Percentiles rank a stretch among this genome's conserved stretches.
Conservation (phyloP, 176 grass and related monocot species). For the Oryza coarctata region DNA sequence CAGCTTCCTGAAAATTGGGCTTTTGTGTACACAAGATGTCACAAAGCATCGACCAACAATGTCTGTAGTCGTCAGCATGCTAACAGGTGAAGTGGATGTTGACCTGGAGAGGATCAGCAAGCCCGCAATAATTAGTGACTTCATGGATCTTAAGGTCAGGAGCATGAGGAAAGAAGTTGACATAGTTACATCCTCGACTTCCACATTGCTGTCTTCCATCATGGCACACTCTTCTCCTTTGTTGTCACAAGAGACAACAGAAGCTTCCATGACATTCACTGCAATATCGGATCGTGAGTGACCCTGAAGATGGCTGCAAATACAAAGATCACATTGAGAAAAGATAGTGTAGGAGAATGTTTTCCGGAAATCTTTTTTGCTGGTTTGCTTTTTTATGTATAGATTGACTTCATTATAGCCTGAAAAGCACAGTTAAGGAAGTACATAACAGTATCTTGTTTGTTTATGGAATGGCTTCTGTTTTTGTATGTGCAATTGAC, state of each 20-base stretch:
- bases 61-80: constrained; percentile 51
- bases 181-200: constrained; percentile 28
- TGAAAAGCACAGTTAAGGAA: constrained; percentile 29
- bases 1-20: constrained; percentile 68
- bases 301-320: background rate
- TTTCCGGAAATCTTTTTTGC: background rate
- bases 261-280: constrained; percentile 58
- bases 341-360: constrained; percentile 18
- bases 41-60: constrained; percentile 63
- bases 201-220: constrained; percentile 35
- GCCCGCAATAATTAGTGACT: constrained; percentile 65
- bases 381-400: constrained; percentile 31
- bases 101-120: constrained; percentile 52
- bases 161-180: constrained; percentile 49
- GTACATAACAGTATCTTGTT: background rate
- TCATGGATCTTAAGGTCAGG: constrained; percentile 79
- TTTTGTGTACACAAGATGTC: constrained; percentile 80
- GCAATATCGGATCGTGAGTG: constrained; percentile 41
- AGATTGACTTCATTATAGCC: constrained; percentile 35
- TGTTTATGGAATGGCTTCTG: constrained; percentile 10
- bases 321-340: constrained; percentile 1
- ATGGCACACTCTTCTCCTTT: constrained; percentile 37
- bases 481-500: background rate
- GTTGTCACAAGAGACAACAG: constrained; percentile 53
- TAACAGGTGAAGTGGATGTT: constrained; percentile 52